phyloP scores from a whole-genome alignment of 352 stramenopile genomes.

The Phytophthora rubi region DNA sequence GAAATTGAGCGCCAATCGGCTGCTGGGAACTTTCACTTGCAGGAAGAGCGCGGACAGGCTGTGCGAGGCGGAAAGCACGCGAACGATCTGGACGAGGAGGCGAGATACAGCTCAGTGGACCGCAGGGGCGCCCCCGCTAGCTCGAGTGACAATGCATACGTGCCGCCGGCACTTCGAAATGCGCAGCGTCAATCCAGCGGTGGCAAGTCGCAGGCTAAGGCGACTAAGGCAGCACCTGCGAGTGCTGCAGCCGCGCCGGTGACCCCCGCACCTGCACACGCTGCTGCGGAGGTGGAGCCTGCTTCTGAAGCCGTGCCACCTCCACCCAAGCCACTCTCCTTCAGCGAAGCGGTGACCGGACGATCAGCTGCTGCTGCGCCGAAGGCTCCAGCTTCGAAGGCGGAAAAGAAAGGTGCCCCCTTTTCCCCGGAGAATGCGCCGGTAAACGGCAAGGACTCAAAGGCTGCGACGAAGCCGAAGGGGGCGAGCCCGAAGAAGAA shows the following conservation, averaged over 20 bases:
- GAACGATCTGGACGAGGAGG: conserved; percentile 93
- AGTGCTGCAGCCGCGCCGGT: background rate
- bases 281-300: conserved; percentile 11
- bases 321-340: conserved; percentile 66
- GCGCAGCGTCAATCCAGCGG: conserved; percentile 47
- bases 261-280: conserved; percentile 4
- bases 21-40: conserved; percentile 93
- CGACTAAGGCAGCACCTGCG: conserved; percentile 14
- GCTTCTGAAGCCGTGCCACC: conserved; percentile 2
- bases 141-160: conserved; percentile 51
- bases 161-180: conserved; percentile 73
- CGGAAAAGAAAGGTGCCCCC: conserved; percentile 20
- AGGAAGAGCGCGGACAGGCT: conserved; percentile 91
- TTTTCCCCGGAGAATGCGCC: conserved; percentile 24
- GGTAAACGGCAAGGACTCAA: conserved; percentile 29
- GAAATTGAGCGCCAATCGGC: conserved; percentile 95
- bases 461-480: conserved; percentile 32
- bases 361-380: conserved; percentile 30
- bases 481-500: conserved; percentile 29
- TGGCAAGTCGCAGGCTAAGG: conserved; percentile 33
- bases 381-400: conserved; percentile 8
- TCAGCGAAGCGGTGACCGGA: conserved; percentile 74
- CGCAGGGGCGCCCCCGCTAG: conserved; percentile 28
- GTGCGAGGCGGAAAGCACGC: conserved; percentile 37
- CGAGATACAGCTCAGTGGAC: conserved; percentile 95